Conservation (phyloP, 306 rosid genomes). For the Gastrolobium bilobum region DNA sequence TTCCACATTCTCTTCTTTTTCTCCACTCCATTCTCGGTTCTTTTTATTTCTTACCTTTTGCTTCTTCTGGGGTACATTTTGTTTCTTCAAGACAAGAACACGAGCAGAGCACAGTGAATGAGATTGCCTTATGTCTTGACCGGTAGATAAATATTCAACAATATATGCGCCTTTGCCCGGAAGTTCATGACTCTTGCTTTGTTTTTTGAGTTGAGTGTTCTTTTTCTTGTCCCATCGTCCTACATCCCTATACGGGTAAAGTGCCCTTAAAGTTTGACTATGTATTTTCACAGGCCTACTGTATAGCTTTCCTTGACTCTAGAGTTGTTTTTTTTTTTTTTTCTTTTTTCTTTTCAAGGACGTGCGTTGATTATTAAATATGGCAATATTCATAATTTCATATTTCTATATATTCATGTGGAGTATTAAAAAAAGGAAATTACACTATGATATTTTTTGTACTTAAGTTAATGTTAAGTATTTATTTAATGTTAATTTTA, state of each 20-base stretch:
- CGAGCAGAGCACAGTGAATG: too few species aligned
- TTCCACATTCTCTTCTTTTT: conserved; percentile 30
- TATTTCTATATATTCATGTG: conserved; percentile 4
- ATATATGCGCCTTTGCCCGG: conserved; percentile 32
- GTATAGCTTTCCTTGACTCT: conserved; percentile 26
- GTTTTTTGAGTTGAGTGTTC: conserved; percentile 19
- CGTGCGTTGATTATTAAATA: neutral
- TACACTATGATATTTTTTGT: too few species aligned
- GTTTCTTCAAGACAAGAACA: neutral
- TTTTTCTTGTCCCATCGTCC: conserved; percentile 50
- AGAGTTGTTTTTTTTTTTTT: neutral
- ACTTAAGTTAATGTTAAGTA: too few species aligned
- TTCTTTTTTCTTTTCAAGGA: neutral
- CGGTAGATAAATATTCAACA: neutral
- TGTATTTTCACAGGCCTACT: conserved; percentile 18
- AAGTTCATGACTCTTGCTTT: neutral
- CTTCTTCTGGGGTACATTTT: neutral
- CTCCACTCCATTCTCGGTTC: neutral
- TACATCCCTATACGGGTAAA: conserved; percentile 51
- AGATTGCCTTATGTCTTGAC: too few species aligned
- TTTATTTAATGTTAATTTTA: too few species aligned
- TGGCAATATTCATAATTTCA: neutral
- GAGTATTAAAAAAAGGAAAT: conserved; percentile 20
- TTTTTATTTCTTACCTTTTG: conserved; percentile 12
- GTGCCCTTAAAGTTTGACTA: conserved; percentile 60